Evolutionary conservation across 2,329 filamentous ascomycete species (phyloP), one percentile per base, ranked within the genome.

Genomic region (Pseudocercospora pini-densiflorae): DNA sequence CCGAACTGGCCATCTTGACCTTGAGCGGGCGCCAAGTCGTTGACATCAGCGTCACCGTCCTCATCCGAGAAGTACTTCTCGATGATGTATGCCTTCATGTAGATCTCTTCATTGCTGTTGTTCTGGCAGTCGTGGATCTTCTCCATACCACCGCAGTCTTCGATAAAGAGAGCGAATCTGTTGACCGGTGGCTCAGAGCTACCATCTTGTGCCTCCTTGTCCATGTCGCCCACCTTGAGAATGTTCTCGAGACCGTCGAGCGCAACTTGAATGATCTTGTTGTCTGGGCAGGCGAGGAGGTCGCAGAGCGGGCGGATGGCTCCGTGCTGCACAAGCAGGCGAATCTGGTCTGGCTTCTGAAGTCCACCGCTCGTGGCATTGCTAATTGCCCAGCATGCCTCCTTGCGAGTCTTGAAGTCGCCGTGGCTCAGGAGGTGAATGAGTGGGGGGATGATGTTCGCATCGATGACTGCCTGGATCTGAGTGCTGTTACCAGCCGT

Each of bases 61-160:
- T 99, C 95, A 77, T 99, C 95, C 0, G 94, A 97, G 85, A 99
- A 99, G 88, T 99, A 99, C 86, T 97, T 97, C 87, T 99, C 95
- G 73, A 99, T 99, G 82, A 99, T 99, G 87, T 98, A 99, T 0
- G 95, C 95, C 89, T 99, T 99, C 94, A 99, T 98, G 87, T 99
- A 99, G 75, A 99, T 99, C 83, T 99, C 95, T 84, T 99, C 95
- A 83, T 99, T 99, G 85, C 94, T 94, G 77, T 99, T 99, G 85
- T 96, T 97, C 86, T 99, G 95, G 88, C 95, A 98, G 75, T 98
- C 94, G 83, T 99, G 95, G 74, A 99, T 98, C 90, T 98, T 98
- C 86, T 98, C 95, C 95, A 99, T 99, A 72, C 95, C 95, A 77
- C 93, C 93, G 73, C 94, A 97, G 82, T 99, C 95, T 83, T 99